phyloP scores from a whole-genome alignment of 306 rosid genomes.

The Vachellia collinsii region DNA sequence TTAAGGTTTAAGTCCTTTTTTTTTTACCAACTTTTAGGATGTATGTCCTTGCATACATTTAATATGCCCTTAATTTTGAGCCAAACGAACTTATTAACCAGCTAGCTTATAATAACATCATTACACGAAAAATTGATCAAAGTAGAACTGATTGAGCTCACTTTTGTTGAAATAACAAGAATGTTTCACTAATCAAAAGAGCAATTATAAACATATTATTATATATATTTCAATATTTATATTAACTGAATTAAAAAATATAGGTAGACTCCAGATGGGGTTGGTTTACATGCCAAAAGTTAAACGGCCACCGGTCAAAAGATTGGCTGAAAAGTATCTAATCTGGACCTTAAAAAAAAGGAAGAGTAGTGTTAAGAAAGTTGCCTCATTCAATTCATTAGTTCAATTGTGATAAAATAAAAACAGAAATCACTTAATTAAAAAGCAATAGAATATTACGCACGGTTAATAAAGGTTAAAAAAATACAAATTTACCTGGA shows the following conservation, averaged over 20 bases:
- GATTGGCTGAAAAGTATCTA: neutral
- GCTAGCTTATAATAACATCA: neutral
- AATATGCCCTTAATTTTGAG: slow-evolving; percentile 2
- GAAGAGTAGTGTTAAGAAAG: neutral
- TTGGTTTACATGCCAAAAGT: neutral
- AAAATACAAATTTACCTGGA: neutral
- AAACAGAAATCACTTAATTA: neutral
- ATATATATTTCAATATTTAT: neutral
- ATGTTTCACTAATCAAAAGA: neutral
- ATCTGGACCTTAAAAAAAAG: neutral
- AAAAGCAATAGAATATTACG: neutral
- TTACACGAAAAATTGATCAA: neutral
- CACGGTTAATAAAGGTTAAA: neutral
- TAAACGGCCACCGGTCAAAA: neutral
- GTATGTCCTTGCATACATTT: too few relatives aligned
- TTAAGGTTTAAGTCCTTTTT: neutral
- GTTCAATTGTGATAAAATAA: too few relatives aligned
- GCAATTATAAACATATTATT: neutral
- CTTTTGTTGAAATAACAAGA: neutral
- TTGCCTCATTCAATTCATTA: neutral
- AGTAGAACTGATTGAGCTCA: neutral
- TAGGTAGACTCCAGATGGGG: neutral
- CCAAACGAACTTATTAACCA: slow-evolving; percentile 6
- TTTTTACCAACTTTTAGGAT: too few relatives aligned
- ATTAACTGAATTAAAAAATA: neutral